Evolutionary conservation across 1,284 basidiomycete species (phyloP).

Genomic region (Marasmius oreades): DNA sequence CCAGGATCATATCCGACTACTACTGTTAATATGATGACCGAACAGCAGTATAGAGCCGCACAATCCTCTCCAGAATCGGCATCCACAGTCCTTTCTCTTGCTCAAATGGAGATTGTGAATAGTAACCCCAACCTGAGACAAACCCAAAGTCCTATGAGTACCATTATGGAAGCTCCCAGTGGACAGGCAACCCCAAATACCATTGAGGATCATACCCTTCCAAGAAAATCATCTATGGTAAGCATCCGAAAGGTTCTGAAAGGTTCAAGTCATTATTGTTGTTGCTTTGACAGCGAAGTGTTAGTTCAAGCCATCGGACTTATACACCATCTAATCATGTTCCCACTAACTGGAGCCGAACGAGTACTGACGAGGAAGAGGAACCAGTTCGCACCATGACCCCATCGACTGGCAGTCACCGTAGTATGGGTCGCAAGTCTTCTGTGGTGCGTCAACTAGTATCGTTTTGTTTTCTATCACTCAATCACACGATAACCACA

Average conservation of each 20-base stretch:
- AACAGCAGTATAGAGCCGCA: background rate
- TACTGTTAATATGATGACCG: slow-evolving; percentile 3
- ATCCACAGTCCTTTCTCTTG: slow-evolving; percentile 6
- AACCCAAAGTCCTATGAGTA: slow-evolving; percentile 10
- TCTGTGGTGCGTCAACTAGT: background rate
- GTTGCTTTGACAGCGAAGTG: slow-evolving; percentile 2
- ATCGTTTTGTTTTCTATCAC: background rate
- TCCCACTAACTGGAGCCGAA: background rate
- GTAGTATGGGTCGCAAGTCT: slow-evolving; percentile 3
- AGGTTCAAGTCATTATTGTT: background rate
- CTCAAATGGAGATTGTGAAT: slow-evolving; percentile 12
- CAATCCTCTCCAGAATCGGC: slow-evolving; percentile 12
- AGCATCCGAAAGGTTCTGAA: background rate
- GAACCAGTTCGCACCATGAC: slow-evolving; percentile 6
- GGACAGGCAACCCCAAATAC: slow-evolving; percentile 9
- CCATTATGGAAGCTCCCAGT: slow-evolving; percentile 10
- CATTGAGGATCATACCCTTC: slow-evolving; percentile 9
- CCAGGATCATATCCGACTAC: slow-evolving; percentile 4
- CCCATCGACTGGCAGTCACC: background rate
- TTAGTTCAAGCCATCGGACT: slow-evolving; percentile 2
- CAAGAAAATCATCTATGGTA: slow-evolving; percentile 10
- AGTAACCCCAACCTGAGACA: slow-evolving; percentile 6
- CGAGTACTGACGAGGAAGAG: background rate
- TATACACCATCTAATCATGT: slow-evolving; percentile 5
- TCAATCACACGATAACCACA: background rate